phyloP scores from a whole-genome alignment of 352 stramenopile species.

The Sclerospora graminicola region DNA sequence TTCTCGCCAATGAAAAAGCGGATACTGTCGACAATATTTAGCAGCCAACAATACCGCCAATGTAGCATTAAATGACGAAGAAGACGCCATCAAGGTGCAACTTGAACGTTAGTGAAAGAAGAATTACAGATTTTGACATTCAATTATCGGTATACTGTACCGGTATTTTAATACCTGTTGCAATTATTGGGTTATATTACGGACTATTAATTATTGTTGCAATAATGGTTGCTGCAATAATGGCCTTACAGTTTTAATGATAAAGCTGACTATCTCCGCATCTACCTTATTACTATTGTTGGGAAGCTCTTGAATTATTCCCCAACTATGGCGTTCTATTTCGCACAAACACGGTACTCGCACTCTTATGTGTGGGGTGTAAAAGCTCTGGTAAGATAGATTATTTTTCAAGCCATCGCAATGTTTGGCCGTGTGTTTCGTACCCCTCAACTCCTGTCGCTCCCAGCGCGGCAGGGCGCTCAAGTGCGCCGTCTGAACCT shows the following conservation, averaged over 20 bases:
- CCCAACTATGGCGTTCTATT: not conserved
- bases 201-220: too few relatives aligned
- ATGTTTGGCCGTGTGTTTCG: constrained; percentile 56
- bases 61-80: constrained; percentile 40
- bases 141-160: not conserved
- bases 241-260: too few relatives aligned
- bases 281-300: too few relatives aligned
- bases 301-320: too few relatives aligned
- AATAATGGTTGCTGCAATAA: too few relatives aligned
- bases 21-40: constrained; percentile 62
- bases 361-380: constrained; percentile 5
- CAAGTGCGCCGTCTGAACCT: constrained; percentile 87
- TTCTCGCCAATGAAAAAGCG: constrained; percentile 62
- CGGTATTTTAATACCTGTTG: too few relatives aligned
- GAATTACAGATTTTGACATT: not conserved
- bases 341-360: constrained; percentile 9
- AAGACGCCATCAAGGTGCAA: constrained; percentile 16
- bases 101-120: not conserved
- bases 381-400: not conserved
- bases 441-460: constrained; percentile 34
- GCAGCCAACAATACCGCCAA: constrained; percentile 62
- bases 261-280: too few relatives aligned
- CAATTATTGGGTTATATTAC: too few relatives aligned
- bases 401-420: constrained; percentile 21
- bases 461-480: constrained; percentile 39